A percentile compares a stretch with the other conserved stretches of the same genome.
These are phyloP conservation scores for Angomonas deanei DNA, from an alignment of 208 protist species.

Conservation along the genomic window DNA sequence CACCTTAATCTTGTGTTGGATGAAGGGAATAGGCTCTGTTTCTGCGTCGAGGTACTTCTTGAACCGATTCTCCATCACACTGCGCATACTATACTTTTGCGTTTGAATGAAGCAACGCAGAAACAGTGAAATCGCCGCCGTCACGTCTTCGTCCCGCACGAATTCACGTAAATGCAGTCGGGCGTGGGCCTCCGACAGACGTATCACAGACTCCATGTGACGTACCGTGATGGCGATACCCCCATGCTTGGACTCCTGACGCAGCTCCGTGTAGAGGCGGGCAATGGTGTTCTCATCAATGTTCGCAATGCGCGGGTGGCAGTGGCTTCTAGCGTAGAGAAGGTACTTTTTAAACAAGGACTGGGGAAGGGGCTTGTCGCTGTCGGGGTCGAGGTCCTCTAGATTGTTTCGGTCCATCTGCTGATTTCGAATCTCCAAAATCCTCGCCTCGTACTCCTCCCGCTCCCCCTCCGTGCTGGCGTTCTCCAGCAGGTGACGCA, in stretches of 20 bases:
- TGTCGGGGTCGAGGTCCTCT: constrained; percentile 83
- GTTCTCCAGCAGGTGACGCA: constrained; percentile 64
- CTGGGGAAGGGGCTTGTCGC: constrained; percentile 89
- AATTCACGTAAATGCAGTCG: constrained; percentile 96
- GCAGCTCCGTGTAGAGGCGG: constrained; percentile 95
- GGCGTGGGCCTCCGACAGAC: constrained; percentile 97
- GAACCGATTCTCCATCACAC: constrained; percentile 82
- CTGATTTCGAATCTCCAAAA: constrained; percentile 43
- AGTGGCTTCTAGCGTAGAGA: constrained; percentile 93
- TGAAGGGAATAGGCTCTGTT: constrained; percentile 79
- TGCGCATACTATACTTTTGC: constrained; percentile 91
- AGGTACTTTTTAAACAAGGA: constrained; percentile 98
- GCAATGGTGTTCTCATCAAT: constrained; percentile 93
- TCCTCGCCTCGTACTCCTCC: constrained; percentile 35
- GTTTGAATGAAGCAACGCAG: constrained; percentile 97
- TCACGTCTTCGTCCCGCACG: constrained; percentile 96
- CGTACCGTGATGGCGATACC: constrained; percentile 97
- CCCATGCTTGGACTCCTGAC: constrained; percentile 91
- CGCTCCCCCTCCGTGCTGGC: constrained; percentile 64
- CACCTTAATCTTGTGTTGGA: constrained; percentile 83
- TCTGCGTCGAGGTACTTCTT: constrained; percentile 84
- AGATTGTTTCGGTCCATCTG: constrained; percentile 24
- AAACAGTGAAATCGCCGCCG: constrained; percentile 97
- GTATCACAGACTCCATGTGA: constrained; percentile 98
- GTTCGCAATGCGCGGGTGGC: constrained; percentile 89